Evolutionary conservation across 345 rosid genomes (phyloP).

Genomic region (Lepidium africanum): DNA sequence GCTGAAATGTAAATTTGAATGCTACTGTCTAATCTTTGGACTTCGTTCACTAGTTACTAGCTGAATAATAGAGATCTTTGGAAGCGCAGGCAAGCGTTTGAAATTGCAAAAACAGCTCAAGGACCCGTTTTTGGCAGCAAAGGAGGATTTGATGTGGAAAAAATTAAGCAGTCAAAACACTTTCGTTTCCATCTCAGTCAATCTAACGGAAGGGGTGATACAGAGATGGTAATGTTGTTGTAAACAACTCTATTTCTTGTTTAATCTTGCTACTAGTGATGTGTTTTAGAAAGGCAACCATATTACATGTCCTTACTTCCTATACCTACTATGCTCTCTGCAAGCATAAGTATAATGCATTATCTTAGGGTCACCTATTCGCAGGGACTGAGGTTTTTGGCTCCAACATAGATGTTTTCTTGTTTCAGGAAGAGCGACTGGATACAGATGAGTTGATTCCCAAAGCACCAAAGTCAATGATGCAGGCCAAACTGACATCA

Average conservation of each 20-base stretch:
- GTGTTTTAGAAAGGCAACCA: neutral
- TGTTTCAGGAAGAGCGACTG: slow-evolving; percentile 48
- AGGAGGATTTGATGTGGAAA: slow-evolving; percentile 45
- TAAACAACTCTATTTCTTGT: neutral
- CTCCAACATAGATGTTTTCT: neutral
- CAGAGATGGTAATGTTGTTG: slow-evolving; percentile 22
- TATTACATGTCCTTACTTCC: neutral
- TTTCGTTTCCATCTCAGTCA: slow-evolving; percentile 46
- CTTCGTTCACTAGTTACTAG: neutral
- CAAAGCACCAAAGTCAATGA: slow-evolving; percentile 42
- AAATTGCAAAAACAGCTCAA: slow-evolving; percentile 57
- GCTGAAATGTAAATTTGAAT: neutral
- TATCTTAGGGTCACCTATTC: neutral
- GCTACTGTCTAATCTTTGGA: neutral
- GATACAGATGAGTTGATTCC: slow-evolving; percentile 29
- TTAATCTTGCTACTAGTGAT: neutral
- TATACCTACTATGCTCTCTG: neutral
- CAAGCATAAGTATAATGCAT: neutral
- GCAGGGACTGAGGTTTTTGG: neutral
- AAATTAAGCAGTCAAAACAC: slow-evolving; percentile 62
- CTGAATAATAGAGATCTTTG: no score
- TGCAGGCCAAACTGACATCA: slow-evolving; percentile 61
- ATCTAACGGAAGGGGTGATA: slow-evolving; percentile 32
- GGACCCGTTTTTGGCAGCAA: slow-evolving; percentile 47
- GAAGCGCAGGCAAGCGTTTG: slow-evolving; percentile 81